Percentiles rank a stretch among this genome's conserved stretches.
Conservation (phyloP, 768 basidiomycete species). For the Pulveroboletus sp. region DNA sequence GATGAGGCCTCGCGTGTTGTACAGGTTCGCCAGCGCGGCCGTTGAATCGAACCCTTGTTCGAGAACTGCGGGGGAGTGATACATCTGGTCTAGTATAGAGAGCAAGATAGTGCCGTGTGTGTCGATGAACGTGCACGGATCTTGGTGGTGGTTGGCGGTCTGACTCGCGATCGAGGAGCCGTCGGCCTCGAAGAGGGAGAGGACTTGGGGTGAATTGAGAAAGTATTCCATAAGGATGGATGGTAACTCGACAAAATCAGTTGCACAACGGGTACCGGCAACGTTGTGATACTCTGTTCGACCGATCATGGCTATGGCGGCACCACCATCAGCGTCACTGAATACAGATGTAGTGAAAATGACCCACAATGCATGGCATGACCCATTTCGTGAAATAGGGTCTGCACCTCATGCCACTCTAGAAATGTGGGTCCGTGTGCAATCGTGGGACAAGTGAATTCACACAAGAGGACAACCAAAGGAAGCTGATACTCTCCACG, state of each 20-base stretch:
- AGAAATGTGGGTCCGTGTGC: constrained; percentile 66
- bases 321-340: constrained; percentile 1
- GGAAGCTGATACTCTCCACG: constrained; percentile 82
- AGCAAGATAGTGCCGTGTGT: constrained; percentile 89
- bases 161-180: constrained; percentile 42
- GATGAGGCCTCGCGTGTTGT: constrained; percentile 69
- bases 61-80: constrained; percentile 69
- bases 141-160: constrained; percentile 62
- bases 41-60: constrained; percentile 71
- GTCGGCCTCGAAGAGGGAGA: constrained; percentile 70
- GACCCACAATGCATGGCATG: constrained; percentile 98
- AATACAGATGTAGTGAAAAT: constrained; percentile 1
- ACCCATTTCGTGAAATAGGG: constrained; percentile 98
- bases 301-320: constrained; percentile 84
- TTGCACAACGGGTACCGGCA: constrained; percentile 94
- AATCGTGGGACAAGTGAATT: constrained; percentile 64
- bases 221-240: constrained; percentile 99
- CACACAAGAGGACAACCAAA: constrained; percentile 85
- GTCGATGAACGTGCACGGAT: constrained; percentile 80
- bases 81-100: constrained; percentile 82
- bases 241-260: constrained; percentile 96
- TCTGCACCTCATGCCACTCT: constrained; percentile 91
- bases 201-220: constrained; percentile 75
- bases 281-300: constrained; percentile 97
- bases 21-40: constrained; percentile 51